These are phyloP conservation scores for Colletotrichum musae DNA, from an alignment of 2,329 filamentous ascomycete species.

Conservation along the genomic window DNA sequence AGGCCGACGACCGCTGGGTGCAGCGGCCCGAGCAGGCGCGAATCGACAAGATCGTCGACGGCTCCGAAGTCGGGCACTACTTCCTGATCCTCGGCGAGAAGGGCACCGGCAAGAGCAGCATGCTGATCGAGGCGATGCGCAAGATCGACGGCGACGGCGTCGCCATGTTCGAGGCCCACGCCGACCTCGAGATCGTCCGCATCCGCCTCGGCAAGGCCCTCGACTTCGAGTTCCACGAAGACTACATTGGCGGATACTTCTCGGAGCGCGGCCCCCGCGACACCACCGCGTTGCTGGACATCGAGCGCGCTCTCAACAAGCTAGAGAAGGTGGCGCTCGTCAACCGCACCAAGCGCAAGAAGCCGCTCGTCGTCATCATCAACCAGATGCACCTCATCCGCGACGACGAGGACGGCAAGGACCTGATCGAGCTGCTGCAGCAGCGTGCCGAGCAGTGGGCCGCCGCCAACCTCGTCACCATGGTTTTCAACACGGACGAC, in stretches of 20 bases:
- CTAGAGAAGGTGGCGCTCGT: conserved; percentile 93
- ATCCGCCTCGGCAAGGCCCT: conserved; percentile 93
- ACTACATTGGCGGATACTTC: conserved; percentile 97
- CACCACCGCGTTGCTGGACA: conserved; percentile 91
- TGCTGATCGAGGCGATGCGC: conserved; percentile 95
- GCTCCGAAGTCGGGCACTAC: conserved; percentile 83
- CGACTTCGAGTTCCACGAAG: conserved; percentile 97
- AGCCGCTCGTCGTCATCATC: conserved; percentile 91
- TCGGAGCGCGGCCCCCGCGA: conserved; percentile 94
- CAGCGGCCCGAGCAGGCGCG: conserved; percentile 83
- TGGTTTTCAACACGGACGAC: conserved; percentile 96
- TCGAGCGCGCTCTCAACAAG: conserved; percentile 97
- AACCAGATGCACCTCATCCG: conserved; percentile 94
- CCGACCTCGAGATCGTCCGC: conserved; percentile 94
- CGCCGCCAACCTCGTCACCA: conserved; percentile 88
- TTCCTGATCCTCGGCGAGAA: conserved; percentile 95
- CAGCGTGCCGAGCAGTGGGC: conserved; percentile 98
- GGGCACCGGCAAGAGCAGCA: conserved; percentile 95
- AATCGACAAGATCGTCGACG: conserved; percentile 87
- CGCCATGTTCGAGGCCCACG: conserved; percentile 96
- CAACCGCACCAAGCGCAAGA: conserved; percentile 71
- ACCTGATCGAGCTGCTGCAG: conserved; percentile 93
- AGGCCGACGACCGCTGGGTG: conserved; percentile 80
- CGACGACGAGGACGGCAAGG: conserved; percentile 92
- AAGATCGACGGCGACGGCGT: conserved; percentile 91